Base-by-base conservation (phyloP, 768 basidiomycete genomes). In the Kwoniella mangroviensis region DNA sequence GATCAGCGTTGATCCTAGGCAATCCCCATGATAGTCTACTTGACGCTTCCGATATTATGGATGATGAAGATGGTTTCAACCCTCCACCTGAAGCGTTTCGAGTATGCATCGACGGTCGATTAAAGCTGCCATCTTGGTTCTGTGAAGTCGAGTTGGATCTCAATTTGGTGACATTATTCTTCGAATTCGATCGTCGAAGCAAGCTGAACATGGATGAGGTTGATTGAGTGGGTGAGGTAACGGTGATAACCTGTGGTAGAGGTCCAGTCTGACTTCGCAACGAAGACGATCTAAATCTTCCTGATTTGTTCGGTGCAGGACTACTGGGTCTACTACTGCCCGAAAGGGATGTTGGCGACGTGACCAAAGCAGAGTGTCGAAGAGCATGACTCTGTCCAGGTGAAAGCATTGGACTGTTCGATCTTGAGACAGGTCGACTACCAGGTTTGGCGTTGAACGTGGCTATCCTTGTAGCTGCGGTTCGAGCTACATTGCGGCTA, bases 401-500 rank as follows among this genome's bases (percentile, higher is more conserved):
- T 19, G 65, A 56, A 1, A 42, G 42, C 59, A 63, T 56, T 1
- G 67, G 67, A 28, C 63, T 65, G n/a, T 22, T 45, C n/a, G 71
- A 41, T 7, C 66, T 57, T 42, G 61, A 67, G 17, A 62, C 42
- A 2, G 63, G 55, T 12, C 63, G 69, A 45, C 65, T 60, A 43
- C 72, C 73, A 2, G 75, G 58, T 55, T 69, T 69, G 22, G 61
- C 61, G 15, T 71, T 71, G 66, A 76, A 79, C 9, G 59, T 64
- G 4, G 75, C 74, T 34, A 76, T 63, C 12, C 76, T 66, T 6
- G 70, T 59, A 7, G 74, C 67, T n/a, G 72, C 52, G 10, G 22
- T 57, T 2, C 74, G 65, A 3, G 68, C 71, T 73, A 43, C 12
- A 61, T 21, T 1, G 56, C 57, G 28, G 72, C 6, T 34, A 34